Base-by-base conservation (phyloP, 352 stramenopile species). In the Pythium periplocum region DNA sequence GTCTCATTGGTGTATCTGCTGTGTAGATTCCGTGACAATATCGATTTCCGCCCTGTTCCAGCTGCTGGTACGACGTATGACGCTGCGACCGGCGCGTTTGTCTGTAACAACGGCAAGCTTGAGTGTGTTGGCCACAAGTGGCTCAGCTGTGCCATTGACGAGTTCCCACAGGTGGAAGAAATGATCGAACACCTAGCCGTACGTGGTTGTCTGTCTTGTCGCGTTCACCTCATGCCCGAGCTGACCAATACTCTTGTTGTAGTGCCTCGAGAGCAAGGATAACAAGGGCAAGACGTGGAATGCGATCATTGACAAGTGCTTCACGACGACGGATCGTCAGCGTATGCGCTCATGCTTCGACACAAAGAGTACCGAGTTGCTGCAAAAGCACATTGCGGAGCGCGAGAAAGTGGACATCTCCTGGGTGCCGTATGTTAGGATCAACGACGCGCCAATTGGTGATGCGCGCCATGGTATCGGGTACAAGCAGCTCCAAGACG, bases 81-180 rank as follows among this genome's bases (percentile, higher is more conserved):
- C 37, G 17, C 17, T 26, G 53, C 51, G 26, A 64, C 73, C 30
- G 77, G 81, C 12, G 75, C 82, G 7, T 90, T 91, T 53, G 67
- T 84, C 9, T 93, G 83, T 50, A 75, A 63, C 48, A 73, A 75
- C 55, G 83, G 83, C 10, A 65, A 75, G 43, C 64, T 87, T 12
- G 83, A 93, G 55, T 93, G 83, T 53, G 59, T 78, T 42, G 83
- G 78, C 7, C 83, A 93, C 61, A 80, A 80, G 47, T 93, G 78
- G 75, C 69, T 93, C 41, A 87, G 78, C 57, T 93, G 83, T 49
- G 78, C 68, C 4, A 74, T 89, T 30, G 72, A 85, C 4, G 69
- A 89, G 36, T 87, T 84, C 45, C 68, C 73, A 2, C 61, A 87
- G 59, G 49, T 93, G 2, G 69, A 71, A 17, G 72, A 87, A 38